Evolutionary conservation across 2,329 filamentous ascomycete genomes (phyloP), one percentile per base, ranked within the genome.

Genomic region (Fusarium tupiense): DNA sequence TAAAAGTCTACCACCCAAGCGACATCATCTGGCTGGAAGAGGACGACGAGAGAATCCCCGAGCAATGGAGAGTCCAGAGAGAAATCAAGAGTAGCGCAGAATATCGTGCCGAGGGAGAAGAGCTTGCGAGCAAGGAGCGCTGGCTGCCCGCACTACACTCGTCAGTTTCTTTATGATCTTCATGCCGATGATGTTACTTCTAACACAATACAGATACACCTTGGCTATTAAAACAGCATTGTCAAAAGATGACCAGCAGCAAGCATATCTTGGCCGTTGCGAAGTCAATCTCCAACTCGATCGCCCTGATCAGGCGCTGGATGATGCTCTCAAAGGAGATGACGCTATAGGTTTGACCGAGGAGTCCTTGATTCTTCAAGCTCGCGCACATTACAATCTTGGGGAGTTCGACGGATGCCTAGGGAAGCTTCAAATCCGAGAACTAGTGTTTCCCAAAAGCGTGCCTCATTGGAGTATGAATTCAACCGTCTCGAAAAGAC

Each of bases 1-100:
- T 90, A 31, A 83, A 87, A 11, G 85, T 89, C 12, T 88, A 90
- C 64, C 88, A 90, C 74, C 73, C 86, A 22, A 85, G 83, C 22
- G 88, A 90, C 64, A 71, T 90, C 24, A 67, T 84, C 7, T 82
- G 81, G 66, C 65, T 88, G 5, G 60, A 79, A 2, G 58, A 71
- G 0, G 52, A 73, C 24, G 83, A 88, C 46, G 58, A 78, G n/a
- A 81, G 77, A 9, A 76, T 88, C 19, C 87, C 86, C 2, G 31
- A 47, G 3, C 53, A 63, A n/a, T 87, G 84, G 85, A 75, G 75
- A 52, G 17, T 5, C 9, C 14, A 65, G 4, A 8, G 31, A 47
- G 29, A 73, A 49, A 7, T 6, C 5, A n/a, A 33, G 8, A 76
- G 63, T 9, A 77, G 66, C 16, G 43, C 19, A 17, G 61, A 33